Percentiles rank a stretch among this genome's conserved stretches.
These are phyloP conservation scores for Rhizodiscina lignyota DNA, from an alignment of 495 filamentous ascomycete genomes.

Conservation along the genomic window DNA sequence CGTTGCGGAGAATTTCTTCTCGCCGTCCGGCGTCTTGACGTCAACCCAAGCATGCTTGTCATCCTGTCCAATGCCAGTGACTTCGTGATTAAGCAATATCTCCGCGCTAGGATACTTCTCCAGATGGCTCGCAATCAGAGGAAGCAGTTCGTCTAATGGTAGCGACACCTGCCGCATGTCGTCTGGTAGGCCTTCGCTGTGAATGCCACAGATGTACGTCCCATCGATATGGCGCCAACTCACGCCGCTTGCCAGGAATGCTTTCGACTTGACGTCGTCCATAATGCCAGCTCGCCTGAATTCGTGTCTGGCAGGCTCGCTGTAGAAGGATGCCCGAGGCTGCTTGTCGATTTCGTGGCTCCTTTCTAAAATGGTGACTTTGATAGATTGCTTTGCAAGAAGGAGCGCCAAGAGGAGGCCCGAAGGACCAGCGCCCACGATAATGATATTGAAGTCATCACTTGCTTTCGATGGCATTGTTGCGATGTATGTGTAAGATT, in stretches of 20 bases:
- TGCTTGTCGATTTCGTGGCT: conserved; percentile 32
- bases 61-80: conserved; percentile 27
- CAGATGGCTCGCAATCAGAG: conserved; percentile 32
- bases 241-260: conserved; percentile 30
- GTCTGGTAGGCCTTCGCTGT: conserved; percentile 12
- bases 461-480: no score
- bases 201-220: no score
- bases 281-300: conserved; percentile 36
- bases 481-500: no score
- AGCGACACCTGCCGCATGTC: conserved; percentile 28
- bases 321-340: conserved; percentile 36
- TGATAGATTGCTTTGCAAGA: conserved; percentile 35
- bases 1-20: conserved; percentile 26
- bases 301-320: conserved; percentile 30
- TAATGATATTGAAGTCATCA: no score
- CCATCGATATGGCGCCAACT: no score
- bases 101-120: conserved; percentile 22
- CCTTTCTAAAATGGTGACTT: conserved; percentile 36
- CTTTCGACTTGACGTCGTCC: conserved; percentile 28
- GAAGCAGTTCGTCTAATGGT: conserved; percentile 27
- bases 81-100: conserved; percentile 5
- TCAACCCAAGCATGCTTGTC: conserved; percentile 33
- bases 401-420: conserved; percentile 37
- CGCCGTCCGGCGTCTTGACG: conserved; percentile 27
- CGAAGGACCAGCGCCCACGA: conserved; percentile 40